These are phyloP conservation scores for Ceratobasidium theobromae DNA, from an alignment of 1,284 basidiomycete species.

Conservation along the genomic window DNA sequence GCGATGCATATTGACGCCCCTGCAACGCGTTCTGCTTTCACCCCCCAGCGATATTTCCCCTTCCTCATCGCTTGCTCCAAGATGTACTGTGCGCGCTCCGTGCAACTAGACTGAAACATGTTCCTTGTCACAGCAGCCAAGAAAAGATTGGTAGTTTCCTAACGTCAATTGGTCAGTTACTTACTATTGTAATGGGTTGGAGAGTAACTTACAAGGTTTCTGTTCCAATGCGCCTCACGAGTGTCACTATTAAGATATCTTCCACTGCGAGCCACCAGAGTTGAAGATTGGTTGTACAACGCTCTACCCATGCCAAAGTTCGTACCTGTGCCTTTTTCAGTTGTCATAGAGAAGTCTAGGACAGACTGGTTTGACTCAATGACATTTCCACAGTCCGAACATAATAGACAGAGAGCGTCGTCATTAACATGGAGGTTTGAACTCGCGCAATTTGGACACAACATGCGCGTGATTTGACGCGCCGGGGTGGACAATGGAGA, in stretches of 20 bases:
- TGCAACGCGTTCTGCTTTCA: slow-evolving; percentile 62
- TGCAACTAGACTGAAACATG: slow-evolving; percentile 55
- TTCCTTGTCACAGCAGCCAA: slow-evolving; percentile 21
- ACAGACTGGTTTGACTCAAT: slow-evolving; percentile 14
- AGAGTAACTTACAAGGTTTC: slow-evolving; percentile 9
- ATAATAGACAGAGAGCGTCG: slow-evolving; percentile 2
- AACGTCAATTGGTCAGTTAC: neutral
- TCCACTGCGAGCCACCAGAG: slow-evolving; percentile 29
- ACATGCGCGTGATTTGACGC: slow-evolving; percentile 4
- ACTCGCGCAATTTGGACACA: slow-evolving; percentile 1
- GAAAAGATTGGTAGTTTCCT: slow-evolving; percentile 19
- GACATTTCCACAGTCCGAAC: slow-evolving; percentile 11
- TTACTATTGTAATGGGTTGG: neutral
- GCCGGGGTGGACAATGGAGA: neutral
- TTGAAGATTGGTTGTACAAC: slow-evolving; percentile 27
- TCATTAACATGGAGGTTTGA: slow-evolving; percentile 14
- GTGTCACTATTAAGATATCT: slow-evolving; percentile 10
- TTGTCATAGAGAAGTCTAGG: slow-evolving; percentile 23
- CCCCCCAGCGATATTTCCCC: slow-evolving; percentile 65
- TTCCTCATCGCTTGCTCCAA: slow-evolving; percentile 64
- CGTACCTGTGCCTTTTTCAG: slow-evolving; percentile 30
- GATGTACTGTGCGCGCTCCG: slow-evolving; percentile 60
- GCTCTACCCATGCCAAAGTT: slow-evolving; percentile 29
- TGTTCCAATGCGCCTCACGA: slow-evolving; percentile 12
- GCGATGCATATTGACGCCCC: slow-evolving; percentile 67